Base-by-base conservation (phyloP, 2,329 filamentous ascomycete species). In the Xylariaceae sp. region DNA sequence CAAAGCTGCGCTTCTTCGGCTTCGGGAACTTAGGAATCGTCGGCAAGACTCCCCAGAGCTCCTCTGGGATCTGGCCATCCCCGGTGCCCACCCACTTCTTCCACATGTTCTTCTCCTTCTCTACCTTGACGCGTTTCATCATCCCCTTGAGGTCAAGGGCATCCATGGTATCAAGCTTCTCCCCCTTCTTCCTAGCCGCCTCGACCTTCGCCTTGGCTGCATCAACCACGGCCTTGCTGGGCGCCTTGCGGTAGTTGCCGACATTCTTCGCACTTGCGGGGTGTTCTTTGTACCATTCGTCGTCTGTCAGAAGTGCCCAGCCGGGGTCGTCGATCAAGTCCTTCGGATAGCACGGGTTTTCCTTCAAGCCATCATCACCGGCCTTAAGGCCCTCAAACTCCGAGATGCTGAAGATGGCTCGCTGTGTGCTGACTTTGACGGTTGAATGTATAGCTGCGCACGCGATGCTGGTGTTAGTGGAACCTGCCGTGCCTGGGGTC, bases 221-320 rank as follows among this genome's bases (percentile, higher is more conserved):
- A 47, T 40, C 26, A 20, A 47, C 45, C 26, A 16, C 10, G 20
- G 45, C 45, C 37, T 47, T 40, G n/a, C 45, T 40, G 18, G 45
- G 45, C 29, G 45, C 45, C 45, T 47, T 47, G n/a, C 26, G 45
- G 45, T 47, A 47, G 29, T 40, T 47, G n/a, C 3, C 26, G 26
- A 40, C 26, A 14, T 47, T 47, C 26, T 37, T 20, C 41, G 20
- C 43, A n/a, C 43, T 51, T 45, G 42, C 41, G 16, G 49, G 49
- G 32, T 51, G 23, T 10, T 48, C 43, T 21, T 54, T 29, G 51
- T 54, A 48, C 47, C 50, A 50, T 41, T n/a, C 16, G 19, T 55
- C 52, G 32, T 50, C 52, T 16, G 47, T 50, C 42, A 55, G 29
- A 20, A 55, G 42, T 19, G 52, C 52, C 46, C 47, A 55, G 52